Evolutionary conservation across 768 basidiomycete species (phyloP).

Genomic region (Suillus paluster): DNA sequence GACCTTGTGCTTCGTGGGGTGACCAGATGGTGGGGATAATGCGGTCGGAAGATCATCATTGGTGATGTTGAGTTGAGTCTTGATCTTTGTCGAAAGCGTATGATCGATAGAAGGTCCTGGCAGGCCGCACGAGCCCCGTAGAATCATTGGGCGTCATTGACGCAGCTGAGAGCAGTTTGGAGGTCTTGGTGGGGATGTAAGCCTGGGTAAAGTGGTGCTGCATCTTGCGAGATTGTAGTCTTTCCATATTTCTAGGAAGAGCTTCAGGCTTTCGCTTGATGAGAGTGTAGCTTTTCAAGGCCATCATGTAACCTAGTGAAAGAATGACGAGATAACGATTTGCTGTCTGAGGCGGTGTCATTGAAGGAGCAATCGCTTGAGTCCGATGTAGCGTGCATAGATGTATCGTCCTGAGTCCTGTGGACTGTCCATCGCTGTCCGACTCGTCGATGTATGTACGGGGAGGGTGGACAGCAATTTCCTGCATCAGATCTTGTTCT

Average conservation of each 20-base stretch:
- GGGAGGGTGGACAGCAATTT: neutral
- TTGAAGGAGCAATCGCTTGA: neutral
- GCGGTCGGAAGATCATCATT: neutral
- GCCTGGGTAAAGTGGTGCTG: constrained; percentile 1
- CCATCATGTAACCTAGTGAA: neutral
- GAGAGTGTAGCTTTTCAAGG: neutral
- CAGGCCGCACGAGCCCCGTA: neutral
- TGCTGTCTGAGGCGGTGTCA: too few relatives aligned
- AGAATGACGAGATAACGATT: neutral
- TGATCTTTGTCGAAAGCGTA: neutral
- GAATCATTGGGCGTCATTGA: neutral
- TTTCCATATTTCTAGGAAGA: neutral
- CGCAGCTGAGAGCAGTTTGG: neutral
- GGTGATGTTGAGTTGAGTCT: neutral
- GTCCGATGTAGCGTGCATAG: neutral
- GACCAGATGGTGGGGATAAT: neutral
- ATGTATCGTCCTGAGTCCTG: neutral
- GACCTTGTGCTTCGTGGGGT: neutral
- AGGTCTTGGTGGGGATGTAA: neutral
- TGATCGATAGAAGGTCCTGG: neutral
- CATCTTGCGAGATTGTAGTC: neutral
- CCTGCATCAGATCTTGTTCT: neutral
- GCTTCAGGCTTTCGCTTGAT: neutral
- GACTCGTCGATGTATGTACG: neutral
- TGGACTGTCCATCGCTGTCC: neutral